Evolutionary conservation across 768 basidiomycete genomes (phyloP), one percentile per base, ranked within the genome.

Genomic region (Collybia nuda): DNA sequence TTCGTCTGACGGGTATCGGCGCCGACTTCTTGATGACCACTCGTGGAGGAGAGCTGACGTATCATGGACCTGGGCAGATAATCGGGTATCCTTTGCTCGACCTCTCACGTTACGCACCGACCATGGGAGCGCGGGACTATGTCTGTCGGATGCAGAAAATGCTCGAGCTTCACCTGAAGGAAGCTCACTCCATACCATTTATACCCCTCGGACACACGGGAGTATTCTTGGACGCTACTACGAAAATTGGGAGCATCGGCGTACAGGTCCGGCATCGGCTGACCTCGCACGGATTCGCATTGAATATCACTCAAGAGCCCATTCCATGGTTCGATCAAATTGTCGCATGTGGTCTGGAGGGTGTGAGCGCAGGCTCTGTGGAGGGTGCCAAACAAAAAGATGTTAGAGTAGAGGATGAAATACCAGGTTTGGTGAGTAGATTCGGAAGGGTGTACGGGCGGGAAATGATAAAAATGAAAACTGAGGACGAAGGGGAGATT

Each of bases 61-160:
- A 92, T 67, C 97, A 99, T 66, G 97, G 97, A 0, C 95, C 97
- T 1, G 97, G 97, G 5, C 97, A 99, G 69, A 76, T 99, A 60
- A 90, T 98, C 14, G 97, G 94, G 23, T 99, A 99, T 65, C 93
- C 94, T 2, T 76, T 98, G 45, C 75, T 98, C 44, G 96, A 98
- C 71, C 79, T 98, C 17, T 82, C 82, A n/a, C 84, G 85, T 28
- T 83, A 87, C 58, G 72, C 80, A 40, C 91, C 94, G 6, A 72
- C 86, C 45, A 74, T 82, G 64, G 76, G 84, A 49, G 82, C 86
- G 22, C 83, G 88, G 42, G 84, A 86, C 55, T 98, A 97, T 65
- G 87, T 98, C 37, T 90, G 88, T 67, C 80, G 78, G 40, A 76
- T 98, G 67, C 90, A 98, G 63, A 78, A 75, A 46, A 73, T 82